Percentiles rank a stretch among this genome's conserved stretches.
Evolutionary conservation across 2,329 filamentous ascomycete genomes (phyloP).

Genomic region (Mycosphaerella arachidis): DNA sequence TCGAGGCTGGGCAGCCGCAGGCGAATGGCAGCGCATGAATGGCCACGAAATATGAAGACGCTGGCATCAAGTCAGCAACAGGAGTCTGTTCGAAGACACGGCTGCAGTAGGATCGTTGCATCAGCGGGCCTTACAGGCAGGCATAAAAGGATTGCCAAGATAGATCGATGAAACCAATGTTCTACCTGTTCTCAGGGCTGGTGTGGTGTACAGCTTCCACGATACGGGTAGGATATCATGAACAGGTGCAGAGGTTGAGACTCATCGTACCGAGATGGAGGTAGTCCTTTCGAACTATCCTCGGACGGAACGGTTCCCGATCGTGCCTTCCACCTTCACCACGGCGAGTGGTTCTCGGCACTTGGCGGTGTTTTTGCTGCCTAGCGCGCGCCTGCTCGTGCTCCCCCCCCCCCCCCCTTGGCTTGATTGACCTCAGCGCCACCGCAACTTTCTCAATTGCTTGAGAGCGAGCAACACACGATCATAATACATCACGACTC

Average conservation of each 20-base stretch:
- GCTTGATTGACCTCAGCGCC: background rate
- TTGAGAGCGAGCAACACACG: background rate
- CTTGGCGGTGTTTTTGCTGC: background rate
- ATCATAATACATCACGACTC: background rate
- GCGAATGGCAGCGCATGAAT: constrained; percentile 18
- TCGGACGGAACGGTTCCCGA: background rate
- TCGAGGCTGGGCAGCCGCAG: constrained; percentile 36
- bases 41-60: background rate
- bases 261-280: no score
- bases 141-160: background rate
- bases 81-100: background rate
- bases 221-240: background rate
- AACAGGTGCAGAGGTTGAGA: no score
- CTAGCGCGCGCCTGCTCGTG: background rate
- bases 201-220: background rate
- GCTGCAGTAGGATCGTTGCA: background rate
- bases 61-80: background rate
- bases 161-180: background rate
- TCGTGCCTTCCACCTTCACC: background rate
- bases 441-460: background rate
- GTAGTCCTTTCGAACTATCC: no score
- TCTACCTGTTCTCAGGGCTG: background rate
- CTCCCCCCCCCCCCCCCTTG: background rate
- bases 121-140: background rate
- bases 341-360: background rate